Percentiles rank a stretch among this genome's conserved stretches.
These are phyloP conservation scores for Willaertia magna DNA, from an alignment of 208 protist species.

Conservation along the genomic window DNA sequence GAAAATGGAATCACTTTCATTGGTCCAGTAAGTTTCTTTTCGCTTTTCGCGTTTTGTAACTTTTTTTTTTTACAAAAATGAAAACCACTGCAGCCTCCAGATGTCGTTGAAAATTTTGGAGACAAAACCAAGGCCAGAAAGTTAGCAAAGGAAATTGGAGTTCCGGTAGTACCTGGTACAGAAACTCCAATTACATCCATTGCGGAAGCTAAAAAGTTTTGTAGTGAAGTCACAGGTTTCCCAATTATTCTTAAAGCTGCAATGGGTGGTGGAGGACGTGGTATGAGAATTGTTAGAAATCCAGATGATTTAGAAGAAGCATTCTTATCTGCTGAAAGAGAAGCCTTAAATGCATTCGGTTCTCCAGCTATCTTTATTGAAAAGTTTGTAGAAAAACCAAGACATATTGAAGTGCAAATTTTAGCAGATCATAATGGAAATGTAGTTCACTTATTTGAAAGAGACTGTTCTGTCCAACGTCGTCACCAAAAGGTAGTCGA, in stretches of 20 bases:
- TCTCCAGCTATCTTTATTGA: slow-evolving; percentile 79
- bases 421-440: slow-evolving; percentile 75
- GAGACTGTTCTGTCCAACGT: slow-evolving; percentile 78
- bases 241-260: slow-evolving; percentile 93
- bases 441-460: slow-evolving; percentile 75
- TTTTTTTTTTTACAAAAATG: no score
- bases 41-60: no score
- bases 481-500: slow-evolving; percentile 70
- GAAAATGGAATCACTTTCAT: slow-evolving; percentile 72
- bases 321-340: slow-evolving; percentile 53
- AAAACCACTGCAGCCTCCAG: slow-evolving; percentile 35
- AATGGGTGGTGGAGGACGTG: slow-evolving; percentile 48
- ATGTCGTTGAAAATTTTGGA: slow-evolving; percentile 79
- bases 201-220: neutral
- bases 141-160: slow-evolving; percentile 61
- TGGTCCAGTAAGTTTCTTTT: slow-evolving; percentile 45
- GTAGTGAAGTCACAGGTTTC: slow-evolving; percentile 51
- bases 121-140: slow-evolving; percentile 72
- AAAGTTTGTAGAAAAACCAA: slow-evolving; percentile 70
- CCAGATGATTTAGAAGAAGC: slow-evolving; percentile 39
- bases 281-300: slow-evolving; percentile 65
- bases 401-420: slow-evolving; percentile 81
- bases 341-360: slow-evolving; percentile 72
- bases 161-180: slow-evolving; percentile 75
- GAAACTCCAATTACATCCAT: slow-evolving; percentile 32